These are phyloP conservation scores for Leccinum uliginosum DNA, from an alignment of 768 basidiomycete species.

Conservation along the genomic window DNA sequence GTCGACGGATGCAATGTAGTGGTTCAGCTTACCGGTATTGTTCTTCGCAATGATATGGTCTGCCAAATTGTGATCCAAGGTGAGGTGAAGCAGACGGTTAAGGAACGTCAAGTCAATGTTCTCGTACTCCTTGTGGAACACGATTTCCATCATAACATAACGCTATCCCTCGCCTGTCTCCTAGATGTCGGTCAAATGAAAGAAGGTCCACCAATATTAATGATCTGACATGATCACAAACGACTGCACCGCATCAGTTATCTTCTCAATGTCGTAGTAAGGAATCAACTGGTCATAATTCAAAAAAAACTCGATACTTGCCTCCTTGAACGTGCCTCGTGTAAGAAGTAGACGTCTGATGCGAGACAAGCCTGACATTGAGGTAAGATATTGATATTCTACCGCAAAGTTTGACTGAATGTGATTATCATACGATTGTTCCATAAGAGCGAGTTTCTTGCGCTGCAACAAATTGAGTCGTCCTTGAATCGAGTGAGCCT, in stretches of 20 bases:
- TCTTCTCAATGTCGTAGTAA: slow-evolving; percentile 99
- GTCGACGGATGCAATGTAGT: neutral
- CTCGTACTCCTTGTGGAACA: slow-evolving; percentile 96
- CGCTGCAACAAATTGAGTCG: slow-evolving; percentile 97
- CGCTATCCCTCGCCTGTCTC: slow-evolving; percentile 98
- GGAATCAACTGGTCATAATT: slow-evolving; percentile 98
- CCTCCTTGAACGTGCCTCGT: slow-evolving; percentile 97
- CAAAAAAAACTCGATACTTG: slow-evolving; percentile 96
- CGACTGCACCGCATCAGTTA: slow-evolving; percentile 84
- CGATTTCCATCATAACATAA: slow-evolving; percentile 98
- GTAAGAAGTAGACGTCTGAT: slow-evolving; percentile 97
- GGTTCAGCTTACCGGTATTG: slow-evolving; percentile 60
- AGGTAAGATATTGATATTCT: slow-evolving; percentile 8
- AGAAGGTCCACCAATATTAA: slow-evolving; percentile 15
- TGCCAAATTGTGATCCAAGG: slow-evolving; percentile 97
- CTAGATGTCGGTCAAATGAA: slow-evolving; percentile 90
- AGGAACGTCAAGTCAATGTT: slow-evolving; percentile 96
- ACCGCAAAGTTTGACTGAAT: neutral
- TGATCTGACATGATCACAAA: neutral
- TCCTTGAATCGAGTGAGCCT: slow-evolving; percentile 97
- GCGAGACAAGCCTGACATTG: slow-evolving; percentile 68
- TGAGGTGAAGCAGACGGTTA: slow-evolving; percentile 91
- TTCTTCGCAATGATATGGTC: slow-evolving; percentile 99
- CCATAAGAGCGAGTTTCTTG: slow-evolving; percentile 95
- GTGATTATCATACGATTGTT: slow-evolving; percentile 94